Percentiles rank a stretch among this genome's conserved stretches.
These are phyloP conservation scores for Malania oleifera DNA, from an alignment of 164 flowering plant species.

Conservation along the genomic window DNA sequence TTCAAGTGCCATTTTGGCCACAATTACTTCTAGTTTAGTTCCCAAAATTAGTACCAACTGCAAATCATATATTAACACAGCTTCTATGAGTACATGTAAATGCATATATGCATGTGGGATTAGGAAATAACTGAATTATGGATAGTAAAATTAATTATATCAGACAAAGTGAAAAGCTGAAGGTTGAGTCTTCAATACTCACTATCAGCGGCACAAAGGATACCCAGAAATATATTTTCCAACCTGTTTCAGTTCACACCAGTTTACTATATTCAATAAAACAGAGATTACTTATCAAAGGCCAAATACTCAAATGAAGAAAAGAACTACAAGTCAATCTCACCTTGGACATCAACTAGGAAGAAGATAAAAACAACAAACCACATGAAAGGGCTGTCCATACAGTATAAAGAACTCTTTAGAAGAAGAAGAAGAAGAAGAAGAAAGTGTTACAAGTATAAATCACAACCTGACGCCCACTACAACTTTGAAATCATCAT, in stretches of 20 bases:
- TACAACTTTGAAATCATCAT: conserved; percentile 65
- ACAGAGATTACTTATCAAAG: too few relatives aligned
- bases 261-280: too few relatives aligned
- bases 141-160: too few relatives aligned
- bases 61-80: conserved; percentile 3
- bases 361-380: conserved; percentile 47
- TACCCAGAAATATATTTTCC: conserved; percentile 46
- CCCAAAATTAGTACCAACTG: conserved; percentile 53
- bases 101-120: too few relatives aligned
- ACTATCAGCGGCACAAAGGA: conserved; percentile 50
- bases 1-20: conserved; percentile 54
- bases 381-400: conserved; percentile 61
- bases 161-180: too few relatives aligned
- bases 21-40: conserved; percentile 58
- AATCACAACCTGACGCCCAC: conserved; percentile 53
- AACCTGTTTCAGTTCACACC: conserved; percentile 42
- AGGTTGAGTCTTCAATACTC: conserved; percentile 16
- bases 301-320: not conserved
- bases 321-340: too few relatives aligned
- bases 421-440: not conserved
- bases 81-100: too few relatives aligned
- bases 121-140: too few relatives aligned
- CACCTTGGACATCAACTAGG: conserved; percentile 56
- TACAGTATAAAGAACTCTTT: not conserved
- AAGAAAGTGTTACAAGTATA: too few relatives aligned